phyloP scores from a whole-genome alignment of 1,139 yeast genomes.

The Debaryomyces robertsiae region DNA sequence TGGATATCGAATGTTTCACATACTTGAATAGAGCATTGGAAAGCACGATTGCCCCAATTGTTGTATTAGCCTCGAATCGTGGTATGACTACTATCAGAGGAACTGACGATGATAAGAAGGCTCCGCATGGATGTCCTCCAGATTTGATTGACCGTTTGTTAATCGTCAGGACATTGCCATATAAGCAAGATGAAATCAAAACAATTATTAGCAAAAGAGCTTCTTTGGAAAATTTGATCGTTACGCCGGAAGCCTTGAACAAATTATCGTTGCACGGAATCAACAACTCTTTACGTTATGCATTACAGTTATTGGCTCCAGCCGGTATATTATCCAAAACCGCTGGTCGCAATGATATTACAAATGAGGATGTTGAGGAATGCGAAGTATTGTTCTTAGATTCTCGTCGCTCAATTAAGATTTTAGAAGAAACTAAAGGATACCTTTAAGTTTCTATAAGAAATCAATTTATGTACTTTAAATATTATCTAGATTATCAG shows the following conservation, averaged over 20 bases:
- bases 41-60: constrained; percentile 89
- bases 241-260: constrained; percentile 69
- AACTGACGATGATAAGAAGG: constrained; percentile 69
- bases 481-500: constrained; percentile 6
- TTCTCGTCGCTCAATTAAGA: constrained; percentile 79
- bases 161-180: constrained; percentile 89
- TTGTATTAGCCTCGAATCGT: constrained; percentile 91
- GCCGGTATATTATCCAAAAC: constrained; percentile 81
- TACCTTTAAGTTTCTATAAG: constrained; percentile 38
- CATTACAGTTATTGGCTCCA: constrained; percentile 88
- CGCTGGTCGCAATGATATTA: constrained; percentile 71
- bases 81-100: constrained; percentile 93
- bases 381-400: constrained; percentile 85
- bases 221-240: constrained; percentile 66
- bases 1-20: constrained; percentile 94
- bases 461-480: constrained; percentile 8
- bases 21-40: constrained; percentile 92
- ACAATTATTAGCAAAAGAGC: constrained; percentile 83
- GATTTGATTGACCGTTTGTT: constrained; percentile 89
- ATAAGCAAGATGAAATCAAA: constrained; percentile 78
- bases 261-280: constrained; percentile 72
- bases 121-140: constrained; percentile 97
- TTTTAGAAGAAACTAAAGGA: constrained; percentile 60
- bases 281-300: constrained; percentile 82
- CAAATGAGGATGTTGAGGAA: constrained; percentile 76